Evolutionary conservation across 2,329 filamentous ascomycete genomes (phyloP).

Genomic region (Rhynchosporium agropyri): DNA sequence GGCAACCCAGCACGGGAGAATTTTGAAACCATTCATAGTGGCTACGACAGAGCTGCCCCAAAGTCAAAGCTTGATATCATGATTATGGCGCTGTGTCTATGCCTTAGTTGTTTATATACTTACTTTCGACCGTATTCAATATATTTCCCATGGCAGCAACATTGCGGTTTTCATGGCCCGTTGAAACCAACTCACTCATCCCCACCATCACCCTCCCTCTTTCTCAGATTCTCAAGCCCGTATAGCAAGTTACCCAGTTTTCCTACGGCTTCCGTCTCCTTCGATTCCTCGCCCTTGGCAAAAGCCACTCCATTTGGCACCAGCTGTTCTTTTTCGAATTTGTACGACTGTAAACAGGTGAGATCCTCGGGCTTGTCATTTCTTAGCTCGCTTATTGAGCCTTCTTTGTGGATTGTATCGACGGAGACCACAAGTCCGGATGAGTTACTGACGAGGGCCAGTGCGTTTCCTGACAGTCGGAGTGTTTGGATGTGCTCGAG

Average conservation of each 20-base stretch:
- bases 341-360: constrained; percentile 24
- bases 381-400: constrained; percentile 49
- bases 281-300: background rate
- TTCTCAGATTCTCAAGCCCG: constrained; percentile 41
- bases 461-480: constrained; percentile 64
- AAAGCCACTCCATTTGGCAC: constrained; percentile 12
- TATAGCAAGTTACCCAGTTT: constrained; percentile 47
- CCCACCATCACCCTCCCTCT: constrained; percentile 39
- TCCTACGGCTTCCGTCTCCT: constrained; percentile 31
- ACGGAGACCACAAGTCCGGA: constrained; percentile 49
- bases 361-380: constrained; percentile 18
- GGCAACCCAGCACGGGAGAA: too few relatives aligned
- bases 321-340: constrained; percentile 22
- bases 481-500: constrained; percentile 56
- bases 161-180: too few relatives aligned
- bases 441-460: constrained; percentile 29
- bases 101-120: too few relatives aligned
- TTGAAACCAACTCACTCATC: constrained; percentile 22
- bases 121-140: too few relatives aligned
- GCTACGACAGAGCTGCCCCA: too few relatives aligned
- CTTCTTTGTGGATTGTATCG: constrained; percentile 54
- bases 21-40: too few relatives aligned
- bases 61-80: too few relatives aligned
- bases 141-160: too few relatives aligned
- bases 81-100: too few relatives aligned